Base-by-base conservation (phyloP, 345 rosid genomes). In the Xanthoceras sorbifolium region DNA sequence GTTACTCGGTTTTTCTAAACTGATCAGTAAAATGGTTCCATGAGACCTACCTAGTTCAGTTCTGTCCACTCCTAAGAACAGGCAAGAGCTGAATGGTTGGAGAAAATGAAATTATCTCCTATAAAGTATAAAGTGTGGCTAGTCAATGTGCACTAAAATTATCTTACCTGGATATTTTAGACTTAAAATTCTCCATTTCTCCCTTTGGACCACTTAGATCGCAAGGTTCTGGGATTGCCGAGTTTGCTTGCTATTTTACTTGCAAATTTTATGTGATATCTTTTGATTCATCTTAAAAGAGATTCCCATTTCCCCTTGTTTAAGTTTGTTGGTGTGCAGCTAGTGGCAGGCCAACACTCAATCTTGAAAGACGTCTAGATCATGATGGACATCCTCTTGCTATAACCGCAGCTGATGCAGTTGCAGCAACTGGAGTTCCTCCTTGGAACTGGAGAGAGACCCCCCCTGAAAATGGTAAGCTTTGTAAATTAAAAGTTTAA, bases 371-470 rank as follows among this genome's bases (percentile, higher is more conserved):
- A 85, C 89, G 95, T 55, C 85, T 96, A 73, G 98, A 93, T 86
- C 97, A 96, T 68, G 98, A 96, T 76, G 99, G 97, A 28, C 97
- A 87, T 86, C 93, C 99, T 76, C 95, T 96, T 70, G 97, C 99
- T 64, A 91, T 96, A 67, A 80, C 98, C 1, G 69, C 94, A 73
- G 90, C 95, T 62, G 98, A 96, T 80, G 94, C 97, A 62, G 97
- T 92, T 66, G 85, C 89, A 69, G 93, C 93, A 6, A 83, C 86
- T 72, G 97, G 94, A 78, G 97, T 96, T 84, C 94, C 98, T 86
- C 97, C 99, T 44, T 96, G 99, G 99, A 91, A 89, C 77, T 96
- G 99, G 99, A 90, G 98, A 81, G 98, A 96, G 61, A 79, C 94
- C 65, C 97, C 94, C 67, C 95, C 99, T 46, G 98, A 92, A 84